These are phyloP conservation scores for Tolypocladium pustulatum DNA, from an alignment of 2,329 filamentous ascomycete species.

Conservation along the genomic window DNA sequence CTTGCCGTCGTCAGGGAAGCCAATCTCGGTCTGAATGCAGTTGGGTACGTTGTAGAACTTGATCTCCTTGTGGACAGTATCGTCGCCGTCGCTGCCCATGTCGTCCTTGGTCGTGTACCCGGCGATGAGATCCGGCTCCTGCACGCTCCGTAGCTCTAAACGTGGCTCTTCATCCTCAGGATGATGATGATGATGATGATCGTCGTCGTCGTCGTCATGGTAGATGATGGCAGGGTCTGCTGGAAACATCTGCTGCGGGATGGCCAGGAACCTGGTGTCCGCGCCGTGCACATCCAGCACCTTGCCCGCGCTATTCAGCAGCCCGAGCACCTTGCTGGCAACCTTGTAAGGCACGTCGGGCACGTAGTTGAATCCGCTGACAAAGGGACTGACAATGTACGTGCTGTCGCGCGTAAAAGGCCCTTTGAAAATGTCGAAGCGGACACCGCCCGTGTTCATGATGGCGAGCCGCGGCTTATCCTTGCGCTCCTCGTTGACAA, in stretches of 20 bases:
- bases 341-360: conserved; percentile 70
- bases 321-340: conserved; percentile 56
- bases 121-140: conserved; percentile 30
- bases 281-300: conserved; percentile 30
- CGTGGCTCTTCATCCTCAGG: conserved; percentile 12
- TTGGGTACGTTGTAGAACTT: conserved; percentile 73
- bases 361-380: conserved; percentile 65
- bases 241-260: conserved; percentile 33
- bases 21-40: conserved; percentile 61
- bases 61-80: conserved; percentile 71
- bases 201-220: conserved; percentile 4
- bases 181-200: too few relatives aligned
- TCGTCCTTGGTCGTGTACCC: conserved; percentile 91
- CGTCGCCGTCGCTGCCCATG: conserved; percentile 73
- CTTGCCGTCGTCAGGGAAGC: conserved; percentile 44
- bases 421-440: conserved; percentile 93
- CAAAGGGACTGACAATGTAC: conserved; percentile 81
- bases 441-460: conserved; percentile 81
- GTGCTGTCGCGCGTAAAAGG: conserved; percentile 81
- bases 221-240: conserved; percentile 4
- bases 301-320: conserved; percentile 45
- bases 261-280: conserved; percentile 35
- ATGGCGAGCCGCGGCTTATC: conserved; percentile 60
- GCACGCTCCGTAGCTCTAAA: conserved; percentile 19
- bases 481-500: conserved; percentile 46